Base-by-base conservation (phyloP, 1,284 basidiomycete species). In the Binderoboletus segoi region DNA sequence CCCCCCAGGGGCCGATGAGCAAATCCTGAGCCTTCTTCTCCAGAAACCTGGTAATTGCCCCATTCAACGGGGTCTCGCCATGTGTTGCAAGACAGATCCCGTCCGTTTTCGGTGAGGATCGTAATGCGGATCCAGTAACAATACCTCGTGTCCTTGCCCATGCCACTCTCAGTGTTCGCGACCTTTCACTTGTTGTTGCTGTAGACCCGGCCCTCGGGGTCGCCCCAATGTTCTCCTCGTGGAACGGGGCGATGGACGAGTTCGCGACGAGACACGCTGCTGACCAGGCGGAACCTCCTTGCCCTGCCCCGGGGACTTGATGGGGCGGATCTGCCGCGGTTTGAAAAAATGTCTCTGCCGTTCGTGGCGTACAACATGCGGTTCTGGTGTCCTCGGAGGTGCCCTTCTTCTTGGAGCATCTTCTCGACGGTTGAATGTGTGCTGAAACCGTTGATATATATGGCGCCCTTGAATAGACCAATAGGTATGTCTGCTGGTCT, bases 141-240 rank as follows among this genome's bases (percentile, higher is more conserved):
- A 66, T 86, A 86, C 13, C 93, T 84, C 1, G 93, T 95, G 69
- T 91, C 95, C 86, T 94, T 94, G 64, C 95, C 92, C 74, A 96
- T 84, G 2, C 94, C 93, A 44, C 90, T 91, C 64, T 88, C 89
- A 51, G 78, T 78, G 57, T 83, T 86, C 59, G 85, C 81, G 51
- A 79, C 83, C 66, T 97, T 95, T 96, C 96, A 98, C 69, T 96
- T 96, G 73, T 98, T 98, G 67, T 96, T 96, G 4, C 89, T 91
- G 69, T 95, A 97, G 32, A 95, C 83, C 95, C 95, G 97, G 1
- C 95, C 95, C 57, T 96, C 93, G 1, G 79, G 68, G 69, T 98
- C 95, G 1, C 96, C 45, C 77, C 74, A 43, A 81, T 74, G 32
- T 79, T 80, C 41, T 77, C 76, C 16, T 71, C 70, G 28, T 72